Percentiles rank a stretch among this genome's conserved stretches.
Conservation (phyloP, 768 basidiomycete species). For the Myochromella boudieri region DNA sequence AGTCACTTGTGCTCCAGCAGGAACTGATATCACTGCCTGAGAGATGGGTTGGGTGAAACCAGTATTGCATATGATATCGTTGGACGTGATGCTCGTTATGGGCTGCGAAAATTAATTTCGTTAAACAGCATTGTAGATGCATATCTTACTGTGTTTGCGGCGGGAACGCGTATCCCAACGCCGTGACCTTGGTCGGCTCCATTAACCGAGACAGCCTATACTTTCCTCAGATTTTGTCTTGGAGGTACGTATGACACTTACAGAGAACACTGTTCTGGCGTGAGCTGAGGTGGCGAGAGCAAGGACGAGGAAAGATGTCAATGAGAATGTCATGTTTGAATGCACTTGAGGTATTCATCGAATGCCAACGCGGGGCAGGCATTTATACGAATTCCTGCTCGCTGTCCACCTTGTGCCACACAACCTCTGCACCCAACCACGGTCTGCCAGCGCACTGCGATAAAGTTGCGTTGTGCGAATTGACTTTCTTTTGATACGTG, state of each 20-base stretch:
- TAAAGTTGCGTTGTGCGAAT: too few species aligned
- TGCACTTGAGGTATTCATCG: neutral
- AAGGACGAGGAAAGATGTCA: neutral
- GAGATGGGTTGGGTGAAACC: conserved; percentile 34
- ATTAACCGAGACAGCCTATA: conserved; percentile 42
- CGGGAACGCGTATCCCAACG: conserved; percentile 43
- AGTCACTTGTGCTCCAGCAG: conserved; percentile 39
- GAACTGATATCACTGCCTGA: conserved; percentile 31
- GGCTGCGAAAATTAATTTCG: conserved; percentile 27
- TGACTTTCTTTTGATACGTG: too few species aligned
- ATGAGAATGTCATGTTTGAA: neutral
- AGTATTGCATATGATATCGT: conserved; percentile 43
- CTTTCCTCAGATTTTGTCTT: neutral
- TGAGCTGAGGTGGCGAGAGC: conserved; percentile 20
- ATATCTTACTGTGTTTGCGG: conserved; percentile 30
- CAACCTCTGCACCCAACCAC: neutral
- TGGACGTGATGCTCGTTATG: conserved; percentile 44
- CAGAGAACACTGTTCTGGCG: conserved; percentile 47
- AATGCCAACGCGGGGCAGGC: neutral
- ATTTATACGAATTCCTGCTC: too few species aligned
- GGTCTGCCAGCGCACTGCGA: conserved; percentile 1
- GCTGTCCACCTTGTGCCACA: neutral
- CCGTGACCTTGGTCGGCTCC: conserved; percentile 46
- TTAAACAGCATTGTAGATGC: neutral
- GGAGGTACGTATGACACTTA: conserved; percentile 14